Conservation (phyloP, 139 green algal genomes). For the Raphidocelis subcapitata region DNA sequence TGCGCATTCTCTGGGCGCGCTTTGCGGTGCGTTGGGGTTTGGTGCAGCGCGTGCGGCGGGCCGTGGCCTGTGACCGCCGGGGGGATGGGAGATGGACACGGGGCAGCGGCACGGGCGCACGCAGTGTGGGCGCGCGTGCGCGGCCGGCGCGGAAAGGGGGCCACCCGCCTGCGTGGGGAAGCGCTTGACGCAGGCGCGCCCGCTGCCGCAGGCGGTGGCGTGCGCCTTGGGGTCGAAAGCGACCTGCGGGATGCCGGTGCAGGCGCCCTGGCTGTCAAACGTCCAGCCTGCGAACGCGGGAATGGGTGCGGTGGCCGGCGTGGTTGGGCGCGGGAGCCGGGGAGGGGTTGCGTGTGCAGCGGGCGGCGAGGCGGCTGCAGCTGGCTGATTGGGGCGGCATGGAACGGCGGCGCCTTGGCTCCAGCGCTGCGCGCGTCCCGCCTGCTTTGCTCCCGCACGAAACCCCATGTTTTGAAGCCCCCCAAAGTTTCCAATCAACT, state of each 20-base stretch:
- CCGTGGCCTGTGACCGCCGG: neutral
- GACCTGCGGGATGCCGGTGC: slow-evolving; percentile 27
- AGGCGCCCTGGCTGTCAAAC: slow-evolving; percentile 5
- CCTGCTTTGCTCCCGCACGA: no score
- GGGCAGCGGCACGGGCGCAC: neutral
- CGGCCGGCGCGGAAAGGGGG: neutral
- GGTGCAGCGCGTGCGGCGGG: neutral
- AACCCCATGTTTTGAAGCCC: no score
- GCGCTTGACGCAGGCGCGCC: slow-evolving; percentile 3
- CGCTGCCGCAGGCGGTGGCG: slow-evolving; percentile 23
- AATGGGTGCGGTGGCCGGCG: no score
- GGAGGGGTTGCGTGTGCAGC: no score
- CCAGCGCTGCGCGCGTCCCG: no score
- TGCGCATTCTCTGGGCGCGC: neutral
- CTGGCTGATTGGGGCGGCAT: no score
- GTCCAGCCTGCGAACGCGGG: no score
- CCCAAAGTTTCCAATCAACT: no score
- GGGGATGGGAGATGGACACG: neutral
- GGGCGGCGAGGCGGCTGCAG: no score
- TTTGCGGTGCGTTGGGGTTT: neutral
- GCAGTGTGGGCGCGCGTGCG: neutral
- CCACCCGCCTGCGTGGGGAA: slow-evolving; percentile 7
- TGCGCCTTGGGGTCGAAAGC: slow-evolving; percentile 15
- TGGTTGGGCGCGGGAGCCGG: no score
- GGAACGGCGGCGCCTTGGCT: no score